Base-by-base conservation (phyloP, 2,329 filamentous ascomycete species). In the Diplodia mutila region DNA sequence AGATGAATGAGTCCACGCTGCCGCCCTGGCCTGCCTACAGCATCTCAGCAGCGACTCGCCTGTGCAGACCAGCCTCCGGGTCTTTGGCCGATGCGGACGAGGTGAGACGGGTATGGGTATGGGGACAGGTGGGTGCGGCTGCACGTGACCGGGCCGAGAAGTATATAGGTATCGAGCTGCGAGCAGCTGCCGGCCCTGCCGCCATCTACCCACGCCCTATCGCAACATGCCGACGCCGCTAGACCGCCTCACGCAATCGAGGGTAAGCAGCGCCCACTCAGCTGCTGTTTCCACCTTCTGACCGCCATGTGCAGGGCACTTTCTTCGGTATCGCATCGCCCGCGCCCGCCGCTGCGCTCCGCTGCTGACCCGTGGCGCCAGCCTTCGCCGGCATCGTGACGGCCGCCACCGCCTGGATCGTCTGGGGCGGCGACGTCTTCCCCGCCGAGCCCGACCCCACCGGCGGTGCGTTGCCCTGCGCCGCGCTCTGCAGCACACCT, bases 371-470 rank as follows among this genome's bases (percentile, higher is more conserved):
- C 29, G 6, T 21, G 6, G 25, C 11, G 11, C n/a, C 27, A 70
- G 77, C 75, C 21, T 97, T 97, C 76, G 89, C 91, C 4, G 92
- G 91, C 11, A 85, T 96, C 64, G 86, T 97, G 16, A 91, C 91
- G 7, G 92, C 91, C 1, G 93, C 91, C 1, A 91, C 93, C 18
- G 88, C 87, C 51, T 97, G 91, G 90, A 86, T 87, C 21, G 94
- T 97, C 73, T 96, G 91, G 89, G 93, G 93, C 67, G 63, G 69
- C 21, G 85, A 87, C 65, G 86, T 97, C 74, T 97, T 97, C 74
- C 94, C 94, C 0, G 79, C 86, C 3, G 83, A 89, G 71, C 69
- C 83, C 57, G 93, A 97, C 76, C 93, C 94, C n/a, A 91, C 83
- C 32, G 93, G 93, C 69, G 86, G 92, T 82, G 87, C 82, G 49